phyloP scores from a whole-genome alignment of 805 yeast species.

The Kockiozyma suomiensis region DNA sequence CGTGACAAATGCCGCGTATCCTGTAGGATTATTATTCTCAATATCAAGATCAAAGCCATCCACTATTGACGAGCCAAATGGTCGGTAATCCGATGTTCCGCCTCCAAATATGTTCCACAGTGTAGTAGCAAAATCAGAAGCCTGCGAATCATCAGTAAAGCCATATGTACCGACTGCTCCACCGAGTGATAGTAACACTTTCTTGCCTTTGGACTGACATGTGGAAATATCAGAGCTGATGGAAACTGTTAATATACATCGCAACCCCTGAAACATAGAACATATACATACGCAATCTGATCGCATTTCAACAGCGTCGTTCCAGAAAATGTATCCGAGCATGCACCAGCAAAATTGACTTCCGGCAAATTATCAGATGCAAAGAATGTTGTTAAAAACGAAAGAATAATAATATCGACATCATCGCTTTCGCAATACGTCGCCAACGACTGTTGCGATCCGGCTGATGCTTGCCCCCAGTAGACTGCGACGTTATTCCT shows the following conservation, averaged over 20 bases:
- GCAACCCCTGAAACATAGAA: not conserved
- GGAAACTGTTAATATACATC: not conserved
- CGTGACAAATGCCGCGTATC: slow-evolving; percentile 66
- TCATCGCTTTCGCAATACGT: slow-evolving; percentile 57
- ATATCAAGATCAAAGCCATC: slow-evolving; percentile 86
- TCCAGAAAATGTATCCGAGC: slow-evolving; percentile 44
- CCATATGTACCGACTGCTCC: slow-evolving; percentile 69
- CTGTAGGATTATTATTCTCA: slow-evolving; percentile 57
- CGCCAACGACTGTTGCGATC: slow-evolving; percentile 51
- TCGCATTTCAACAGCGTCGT: slow-evolving; percentile 52
- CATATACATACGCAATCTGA: slow-evolving; percentile 47
- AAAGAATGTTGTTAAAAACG: slow-evolving; percentile 65
- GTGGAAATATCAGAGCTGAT: slow-evolving; percentile 40
- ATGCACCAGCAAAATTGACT: slow-evolving; percentile 62
- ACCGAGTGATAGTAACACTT: slow-evolving; percentile 74
- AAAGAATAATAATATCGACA: slow-evolving; percentile 50
- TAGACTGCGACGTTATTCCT: slow-evolving; percentile 64
- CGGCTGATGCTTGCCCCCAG: slow-evolving; percentile 83
- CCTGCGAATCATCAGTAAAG: slow-evolving; percentile 54
- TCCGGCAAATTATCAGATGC: slow-evolving; percentile 39
- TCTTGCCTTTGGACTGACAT: slow-evolving; percentile 80
- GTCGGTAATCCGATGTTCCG: slow-evolving; percentile 49
- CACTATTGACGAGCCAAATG: slow-evolving; percentile 72
- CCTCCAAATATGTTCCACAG: slow-evolving; percentile 60
- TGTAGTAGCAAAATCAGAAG: slow-evolving; percentile 57